Evolutionary conservation across 495 filamentous ascomycete species (phyloP).

Genomic region (Hypoxylon crocopeplum): DNA sequence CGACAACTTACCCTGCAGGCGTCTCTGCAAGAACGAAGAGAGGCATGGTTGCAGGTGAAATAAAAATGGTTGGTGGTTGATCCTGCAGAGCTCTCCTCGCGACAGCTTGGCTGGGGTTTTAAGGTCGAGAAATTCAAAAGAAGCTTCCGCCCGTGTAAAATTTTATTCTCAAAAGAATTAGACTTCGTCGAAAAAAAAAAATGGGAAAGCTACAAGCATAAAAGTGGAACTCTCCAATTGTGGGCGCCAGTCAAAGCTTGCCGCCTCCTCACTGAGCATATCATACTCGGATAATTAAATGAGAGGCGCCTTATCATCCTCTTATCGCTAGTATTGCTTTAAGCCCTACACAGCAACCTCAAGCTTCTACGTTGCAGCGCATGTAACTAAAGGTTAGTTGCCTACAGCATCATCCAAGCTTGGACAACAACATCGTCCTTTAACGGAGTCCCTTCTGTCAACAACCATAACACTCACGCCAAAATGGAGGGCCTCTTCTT

Average conservation of each 20-base stretch:
- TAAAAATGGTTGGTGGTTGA: constrained; percentile 1
- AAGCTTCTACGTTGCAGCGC: constrained; percentile 23
- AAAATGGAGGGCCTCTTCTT: constrained; percentile 95
- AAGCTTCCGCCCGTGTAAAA: constrained; percentile 18
- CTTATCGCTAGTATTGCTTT: constrained; percentile 7
- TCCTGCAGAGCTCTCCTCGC: constrained; percentile 41
- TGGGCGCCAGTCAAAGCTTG: constrained; percentile 27
- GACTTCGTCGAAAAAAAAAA: constrained; percentile 25
- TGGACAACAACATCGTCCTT: constrained; percentile 15
- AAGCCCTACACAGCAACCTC: constrained; percentile 19
- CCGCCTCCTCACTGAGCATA: background rate
- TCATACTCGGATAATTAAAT: background rate
- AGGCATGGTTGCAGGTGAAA: constrained; percentile 61
- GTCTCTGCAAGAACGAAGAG: constrained; percentile 90
- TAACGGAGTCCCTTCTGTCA: too few relatives aligned
- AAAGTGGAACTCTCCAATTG: constrained; percentile 18
- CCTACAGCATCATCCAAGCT: too few relatives aligned
- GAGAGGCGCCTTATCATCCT: background rate
- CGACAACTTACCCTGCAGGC: constrained; percentile 72
- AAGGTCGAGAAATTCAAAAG: constrained; percentile 14
- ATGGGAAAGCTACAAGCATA: constrained; percentile 31
- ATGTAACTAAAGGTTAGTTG: too few relatives aligned
- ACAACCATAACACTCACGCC: constrained; percentile 32
- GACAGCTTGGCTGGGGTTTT: constrained; percentile 16
- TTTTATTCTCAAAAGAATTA: too few relatives aligned